Conservation (phyloP, 225 moss, liverwort and hornwort species). For the Anthoceros angustus region DNA sequence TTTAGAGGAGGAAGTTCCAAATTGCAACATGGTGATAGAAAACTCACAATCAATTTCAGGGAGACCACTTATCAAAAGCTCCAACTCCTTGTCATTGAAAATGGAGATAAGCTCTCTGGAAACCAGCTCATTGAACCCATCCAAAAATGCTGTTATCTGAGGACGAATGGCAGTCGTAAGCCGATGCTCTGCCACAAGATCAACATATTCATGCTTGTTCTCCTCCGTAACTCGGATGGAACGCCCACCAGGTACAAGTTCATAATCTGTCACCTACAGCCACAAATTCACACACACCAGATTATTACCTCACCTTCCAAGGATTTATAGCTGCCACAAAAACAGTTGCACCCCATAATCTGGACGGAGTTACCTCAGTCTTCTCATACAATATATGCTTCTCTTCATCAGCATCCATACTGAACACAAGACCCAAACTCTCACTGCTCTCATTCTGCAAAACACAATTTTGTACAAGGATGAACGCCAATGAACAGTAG, state of each 20-base stretch:
- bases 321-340: not conserved
- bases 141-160: conserved; percentile 83
- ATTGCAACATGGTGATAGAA: not conserved
- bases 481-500: not conserved
- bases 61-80: conserved; percentile 89
- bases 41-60: conserved; percentile 89
- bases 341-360: not conserved
- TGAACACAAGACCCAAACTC: conserved; percentile 76
- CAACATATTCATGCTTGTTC: conserved; percentile 95
- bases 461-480: no score
- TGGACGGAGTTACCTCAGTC: conserved; percentile 51
- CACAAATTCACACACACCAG: not conserved
- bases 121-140: conserved; percentile 81
- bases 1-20: not conserved
- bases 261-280: conserved; percentile 80
- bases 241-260: conserved; percentile 79
- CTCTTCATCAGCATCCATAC: conserved; percentile 99
- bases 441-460: conserved; percentile 88
- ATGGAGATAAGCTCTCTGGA: conserved; percentile 84
- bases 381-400: conserved; percentile 96
- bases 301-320: not conserved
- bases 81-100: conserved; percentile 93
- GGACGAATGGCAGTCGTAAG: conserved; percentile 96
- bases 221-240: conserved; percentile 90
- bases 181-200: conserved; percentile 94